These are phyloP conservation scores for Xylariaceae sp. DNA, from an alignment of 2,329 filamentous ascomycete genomes.

Conservation along the genomic window DNA sequence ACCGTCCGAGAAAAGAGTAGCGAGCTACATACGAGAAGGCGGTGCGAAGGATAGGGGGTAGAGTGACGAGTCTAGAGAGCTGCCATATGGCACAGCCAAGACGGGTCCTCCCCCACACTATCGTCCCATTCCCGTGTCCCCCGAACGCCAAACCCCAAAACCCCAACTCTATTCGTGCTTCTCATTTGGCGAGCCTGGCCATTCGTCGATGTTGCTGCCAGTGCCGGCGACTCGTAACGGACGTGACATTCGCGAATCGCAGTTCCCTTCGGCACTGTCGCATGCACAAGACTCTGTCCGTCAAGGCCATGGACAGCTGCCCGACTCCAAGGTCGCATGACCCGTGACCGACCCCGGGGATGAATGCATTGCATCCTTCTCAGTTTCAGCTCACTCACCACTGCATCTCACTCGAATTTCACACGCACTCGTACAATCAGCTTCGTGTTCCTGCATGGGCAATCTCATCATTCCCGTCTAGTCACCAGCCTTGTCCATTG, in stretches of 20 bases:
- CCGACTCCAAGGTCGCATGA: background rate
- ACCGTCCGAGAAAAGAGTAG: background rate
- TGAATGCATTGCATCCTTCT: no score
- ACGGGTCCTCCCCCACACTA: constrained; percentile 6
- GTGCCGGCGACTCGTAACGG: no score
- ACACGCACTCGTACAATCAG: constrained; percentile 3
- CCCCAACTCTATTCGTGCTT: constrained; percentile 6
- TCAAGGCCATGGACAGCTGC: background rate
- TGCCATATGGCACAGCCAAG: no score
- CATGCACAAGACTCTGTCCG: background rate
- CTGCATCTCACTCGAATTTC: constrained; percentile 18
- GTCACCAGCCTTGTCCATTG: constrained; percentile 1
- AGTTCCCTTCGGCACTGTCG: background rate
- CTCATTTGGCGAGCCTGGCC: background rate
- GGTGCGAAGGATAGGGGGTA: no score
- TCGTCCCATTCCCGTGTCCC: background rate
- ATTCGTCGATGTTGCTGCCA: no score
- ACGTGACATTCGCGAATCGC: no score
- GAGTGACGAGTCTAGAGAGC: no score
- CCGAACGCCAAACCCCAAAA: constrained; percentile 1
- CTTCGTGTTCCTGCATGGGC: constrained; percentile 23
- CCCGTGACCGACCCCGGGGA: background rate
- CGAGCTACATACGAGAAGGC: background rate
- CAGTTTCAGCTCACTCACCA: constrained; percentile 5
- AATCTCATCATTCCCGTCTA: constrained; percentile 12